Evolutionary conservation across 106 monocot genomes (phyloP), one percentile per base, ranked within the genome.

Genomic region (Iris macrosiphon): DNA sequence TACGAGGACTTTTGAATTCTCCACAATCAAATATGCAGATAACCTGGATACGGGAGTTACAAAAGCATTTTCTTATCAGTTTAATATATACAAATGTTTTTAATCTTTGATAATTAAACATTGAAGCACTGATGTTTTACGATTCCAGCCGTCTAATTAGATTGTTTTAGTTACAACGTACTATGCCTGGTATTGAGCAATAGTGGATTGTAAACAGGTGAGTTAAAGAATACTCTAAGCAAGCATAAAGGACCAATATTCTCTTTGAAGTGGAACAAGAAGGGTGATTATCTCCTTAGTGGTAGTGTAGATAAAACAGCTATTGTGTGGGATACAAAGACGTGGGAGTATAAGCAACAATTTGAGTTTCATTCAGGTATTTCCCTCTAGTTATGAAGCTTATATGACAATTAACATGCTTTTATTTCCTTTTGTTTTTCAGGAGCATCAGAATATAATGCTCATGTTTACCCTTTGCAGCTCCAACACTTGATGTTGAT

Each of bases 301-400:
- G 98, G 91, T 28, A 99, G 98, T 59, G 90, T 99, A n/a, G 98
- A 99, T 61, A 91, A 84, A 78, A 99, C 98, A 42, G 91, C 91
- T 61, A 99, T 99, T 59, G 91, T 84, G 31, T 99, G 98, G 98
- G 98, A 99, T 53, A 78, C 80, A 17, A 91, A 75, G 57, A 99
- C 80, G 17, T 91, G 98, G 72, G 91, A 99, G 39, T 87, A 78
- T 55, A 99, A 75, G 67, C 98, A 99, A 57, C 98, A 99, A 50
- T 99, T 99, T 82, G 98, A 99, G 50, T 99, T 83, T 57, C 98
- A 99, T 75, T 77, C 91, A 72, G 98, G 98, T 99, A 71, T 30
- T 27, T 32, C 38, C 4, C 59, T 42, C 15, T 45, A n/a, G n/a
- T 33, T 18, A 29, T 31, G 27, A 43, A 40, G 6, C 14, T n/a